A percentile compares a stretch with the other conserved stretches of the same genome.
phyloP scores from a whole-genome alignment of 106 monocot species.

The Dendrobium nobile region DNA sequence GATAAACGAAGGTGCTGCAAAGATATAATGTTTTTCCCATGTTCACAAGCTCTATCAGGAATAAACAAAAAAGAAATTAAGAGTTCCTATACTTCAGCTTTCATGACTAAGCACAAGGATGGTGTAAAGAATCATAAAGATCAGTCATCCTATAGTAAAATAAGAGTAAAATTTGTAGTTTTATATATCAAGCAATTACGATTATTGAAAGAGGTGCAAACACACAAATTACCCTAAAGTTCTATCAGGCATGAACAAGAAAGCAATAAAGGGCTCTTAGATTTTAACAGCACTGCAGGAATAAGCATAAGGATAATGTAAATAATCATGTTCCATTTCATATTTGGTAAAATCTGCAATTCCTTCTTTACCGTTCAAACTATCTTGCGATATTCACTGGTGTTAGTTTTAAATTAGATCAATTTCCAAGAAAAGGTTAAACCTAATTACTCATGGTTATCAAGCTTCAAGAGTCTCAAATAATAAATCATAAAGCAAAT shows the following conservation, averaged over 20 bases:
- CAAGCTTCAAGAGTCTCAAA: not conserved
- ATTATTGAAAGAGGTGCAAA: too few relatives aligned
- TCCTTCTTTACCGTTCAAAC: not conserved
- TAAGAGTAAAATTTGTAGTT: too few relatives aligned
- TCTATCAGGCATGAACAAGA: not conserved
- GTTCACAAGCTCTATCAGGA: too few relatives aligned
- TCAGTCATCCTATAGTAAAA: too few relatives aligned
- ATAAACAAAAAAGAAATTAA: too few relatives aligned
- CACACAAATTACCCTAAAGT: not conserved
- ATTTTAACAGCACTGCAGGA: slow-evolving; percentile 3
- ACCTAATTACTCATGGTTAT: too few relatives aligned
- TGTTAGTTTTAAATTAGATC: not conserved
- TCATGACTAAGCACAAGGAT: too few relatives aligned
- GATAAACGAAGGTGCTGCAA: not conserved
- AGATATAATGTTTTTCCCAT: not conserved
- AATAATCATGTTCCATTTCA: not conserved
- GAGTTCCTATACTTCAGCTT: too few relatives aligned
- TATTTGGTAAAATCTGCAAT: slow-evolving; percentile 1
- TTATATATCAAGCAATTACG: too few relatives aligned
- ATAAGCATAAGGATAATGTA: not conserved
- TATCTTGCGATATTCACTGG: not conserved
- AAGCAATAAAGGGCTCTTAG: not conserved
- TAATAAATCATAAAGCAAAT: not conserved
- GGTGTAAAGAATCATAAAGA: too few relatives aligned
- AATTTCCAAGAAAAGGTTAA: too few relatives aligned